These are phyloP conservation scores for Globisporangium orthogonon DNA, from an alignment of 352 stramenopile species.

Conservation along the genomic window DNA sequence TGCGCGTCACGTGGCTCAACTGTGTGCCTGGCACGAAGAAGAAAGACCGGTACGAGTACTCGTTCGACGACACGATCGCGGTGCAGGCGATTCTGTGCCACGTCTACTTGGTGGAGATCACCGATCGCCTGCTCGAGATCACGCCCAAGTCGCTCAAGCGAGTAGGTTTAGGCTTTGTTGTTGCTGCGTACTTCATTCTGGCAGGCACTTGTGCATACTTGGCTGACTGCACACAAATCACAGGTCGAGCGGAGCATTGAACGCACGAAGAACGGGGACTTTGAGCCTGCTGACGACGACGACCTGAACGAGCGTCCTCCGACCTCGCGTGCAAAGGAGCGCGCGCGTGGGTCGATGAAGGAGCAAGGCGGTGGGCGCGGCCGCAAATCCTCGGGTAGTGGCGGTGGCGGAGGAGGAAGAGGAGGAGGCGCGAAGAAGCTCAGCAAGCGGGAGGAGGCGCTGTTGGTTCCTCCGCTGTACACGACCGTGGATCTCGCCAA, in stretches of 20 bases:
- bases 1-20: constrained; percentile 66
- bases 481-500: constrained; percentile 33
- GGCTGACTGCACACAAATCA: not conserved
- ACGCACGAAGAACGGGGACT: constrained; percentile 25
- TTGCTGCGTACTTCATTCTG: not conserved
- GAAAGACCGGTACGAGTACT: constrained; percentile 32
- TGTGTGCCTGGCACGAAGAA: constrained; percentile 11
- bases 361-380: not conserved
- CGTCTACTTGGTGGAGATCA: constrained; percentile 46
- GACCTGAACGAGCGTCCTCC: constrained; percentile 56
- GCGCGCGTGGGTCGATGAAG: constrained; percentile 5
- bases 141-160: constrained; percentile 55
- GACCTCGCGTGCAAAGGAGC: constrained; percentile 20
- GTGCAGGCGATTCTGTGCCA: constrained; percentile 71
- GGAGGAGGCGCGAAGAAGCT: constrained; percentile 13
- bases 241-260: constrained; percentile 27
- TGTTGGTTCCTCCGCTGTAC: constrained; percentile 48
- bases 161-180: constrained; percentile 16
- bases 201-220: not conserved
- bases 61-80: constrained; percentile 55
- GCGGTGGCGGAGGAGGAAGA: constrained; percentile 4
- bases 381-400: not conserved
- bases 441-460: constrained; percentile 27
- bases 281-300: constrained; percentile 21
- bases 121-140: constrained; percentile 34